Conservation (phyloP, 768 basidiomycete genomes). For the Collybia sp. region DNA sequence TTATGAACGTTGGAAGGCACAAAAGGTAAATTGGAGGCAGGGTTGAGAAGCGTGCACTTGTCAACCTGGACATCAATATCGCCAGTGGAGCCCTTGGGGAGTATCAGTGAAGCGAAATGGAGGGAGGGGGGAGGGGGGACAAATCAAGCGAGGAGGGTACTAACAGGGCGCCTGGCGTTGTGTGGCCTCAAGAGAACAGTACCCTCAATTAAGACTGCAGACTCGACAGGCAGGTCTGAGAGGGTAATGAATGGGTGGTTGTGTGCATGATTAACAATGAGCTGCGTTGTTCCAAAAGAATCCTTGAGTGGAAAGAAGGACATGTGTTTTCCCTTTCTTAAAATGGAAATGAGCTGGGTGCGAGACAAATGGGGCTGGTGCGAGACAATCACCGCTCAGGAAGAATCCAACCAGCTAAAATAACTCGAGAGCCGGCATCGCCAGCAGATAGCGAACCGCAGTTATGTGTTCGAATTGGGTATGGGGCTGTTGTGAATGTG, state of each 20-base stretch:
- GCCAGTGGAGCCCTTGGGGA: conserved; percentile 53
- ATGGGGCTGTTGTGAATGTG: conserved; percentile 42
- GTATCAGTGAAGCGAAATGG: neutral
- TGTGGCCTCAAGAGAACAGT: conserved; percentile 60
- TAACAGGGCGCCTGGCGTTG: conserved; percentile 57
- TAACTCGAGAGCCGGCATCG: conserved; percentile 54
- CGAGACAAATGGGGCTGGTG: conserved; percentile 24
- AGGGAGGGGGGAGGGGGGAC: conserved; percentile 4
- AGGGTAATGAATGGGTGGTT: conserved; percentile 35
- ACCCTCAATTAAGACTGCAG: conserved; percentile 73
- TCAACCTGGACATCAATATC: conserved; percentile 79
- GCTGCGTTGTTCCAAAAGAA: conserved; percentile 71
- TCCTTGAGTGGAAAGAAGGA: conserved; percentile 89
- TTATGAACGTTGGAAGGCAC: conserved; percentile 72
- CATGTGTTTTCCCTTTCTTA: conserved; percentile 65
- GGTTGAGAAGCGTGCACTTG: conserved; percentile 71
- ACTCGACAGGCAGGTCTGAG: conserved; percentile 68
- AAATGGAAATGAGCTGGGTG: conserved; percentile 28
- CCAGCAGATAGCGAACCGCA: conserved; percentile 52
- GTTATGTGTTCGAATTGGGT: conserved; percentile 54
- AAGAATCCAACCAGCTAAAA: conserved; percentile 80
- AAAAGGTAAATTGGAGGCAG: conserved; percentile 79
- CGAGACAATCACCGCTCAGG: conserved; percentile 64
- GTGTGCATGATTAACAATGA: conserved; percentile 54
- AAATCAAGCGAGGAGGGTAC: conserved; percentile 20